Percentiles rank a stretch among this genome's conserved stretches.
These are phyloP conservation scores for Leccinum arenicola DNA, from an alignment of 768 basidiomycete species.

Conservation along the genomic window DNA sequence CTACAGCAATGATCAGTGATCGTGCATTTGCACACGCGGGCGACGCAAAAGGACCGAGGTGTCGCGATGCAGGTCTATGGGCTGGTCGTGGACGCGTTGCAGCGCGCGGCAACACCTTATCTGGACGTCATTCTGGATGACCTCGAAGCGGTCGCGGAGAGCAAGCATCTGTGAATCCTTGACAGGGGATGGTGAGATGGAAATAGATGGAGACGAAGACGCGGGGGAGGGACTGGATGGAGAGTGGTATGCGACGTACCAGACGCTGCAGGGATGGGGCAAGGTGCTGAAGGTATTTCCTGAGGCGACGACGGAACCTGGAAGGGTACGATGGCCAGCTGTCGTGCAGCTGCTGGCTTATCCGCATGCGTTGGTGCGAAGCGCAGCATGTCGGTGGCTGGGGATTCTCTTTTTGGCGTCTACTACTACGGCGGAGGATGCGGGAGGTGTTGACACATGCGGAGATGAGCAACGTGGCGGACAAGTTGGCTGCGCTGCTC, in stretches of 20 bases:
- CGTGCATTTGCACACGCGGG: conserved; percentile 80
- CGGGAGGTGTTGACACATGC: no score
- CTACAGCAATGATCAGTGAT: conserved; percentile 54
- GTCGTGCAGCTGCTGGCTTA: conserved; percentile 71
- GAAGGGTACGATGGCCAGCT: conserved; percentile 57
- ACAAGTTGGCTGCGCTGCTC: no score
- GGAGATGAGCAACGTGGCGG: no score
- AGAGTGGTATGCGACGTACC: conserved; percentile 84
- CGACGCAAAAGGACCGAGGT: conserved; percentile 52
- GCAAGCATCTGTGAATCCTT: background rate
- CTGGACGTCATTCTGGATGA: conserved; percentile 54
- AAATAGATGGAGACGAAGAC: conserved; percentile 44
- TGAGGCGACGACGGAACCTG: conserved; percentile 41
- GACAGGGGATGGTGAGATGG: conserved; percentile 37
- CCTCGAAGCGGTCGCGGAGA: conserved; percentile 36
- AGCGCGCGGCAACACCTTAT: conserved; percentile 44
- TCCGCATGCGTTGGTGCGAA: conserved; percentile 94
- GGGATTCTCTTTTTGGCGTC: conserved; percentile 65
- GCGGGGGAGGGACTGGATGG: conserved; percentile 47
- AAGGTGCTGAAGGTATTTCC: conserved; percentile 66
- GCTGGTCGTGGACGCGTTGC: conserved; percentile 69
- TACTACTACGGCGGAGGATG: conserved; percentile 27
- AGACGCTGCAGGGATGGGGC: conserved; percentile 64
- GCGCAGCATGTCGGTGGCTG: conserved; percentile 71
- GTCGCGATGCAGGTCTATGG: conserved; percentile 85